phyloP scores from a whole-genome alignment of 1,139 yeast species.

The Spathaspora sp. region DNA sequence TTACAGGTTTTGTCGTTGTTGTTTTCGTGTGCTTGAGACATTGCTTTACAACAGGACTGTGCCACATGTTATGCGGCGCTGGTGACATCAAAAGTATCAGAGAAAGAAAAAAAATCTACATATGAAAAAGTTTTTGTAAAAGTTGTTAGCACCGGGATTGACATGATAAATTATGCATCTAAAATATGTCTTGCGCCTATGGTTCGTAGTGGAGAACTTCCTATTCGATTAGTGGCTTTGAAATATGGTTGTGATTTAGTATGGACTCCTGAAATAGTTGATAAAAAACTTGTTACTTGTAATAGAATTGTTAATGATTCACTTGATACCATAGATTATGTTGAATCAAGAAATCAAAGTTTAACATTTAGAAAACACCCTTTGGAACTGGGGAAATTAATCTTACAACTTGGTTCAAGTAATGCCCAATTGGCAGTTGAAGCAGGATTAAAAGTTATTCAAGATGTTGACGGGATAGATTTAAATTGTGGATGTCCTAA shows the following conservation, averaged over 20 bases:
- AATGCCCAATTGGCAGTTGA: conserved; percentile 80
- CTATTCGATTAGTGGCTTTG: conserved; percentile 76
- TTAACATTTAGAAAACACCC: conserved; percentile 68
- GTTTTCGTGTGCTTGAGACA: no score
- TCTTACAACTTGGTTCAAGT: conserved; percentile 90
- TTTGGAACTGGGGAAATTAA: conserved; percentile 50
- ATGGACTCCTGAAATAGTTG: conserved; percentile 95
- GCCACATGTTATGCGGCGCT: no score
- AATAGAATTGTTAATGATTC: conserved; percentile 55
- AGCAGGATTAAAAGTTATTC: conserved; percentile 78
- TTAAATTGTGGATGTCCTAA: conserved; percentile 97
- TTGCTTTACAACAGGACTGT: no score
- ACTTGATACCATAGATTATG: conserved; percentile 61
- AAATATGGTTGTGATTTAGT: conserved; percentile 90
- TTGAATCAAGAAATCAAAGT: conserved; percentile 27
- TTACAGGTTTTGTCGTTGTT: no score
- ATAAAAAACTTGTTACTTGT: conserved; percentile 75
- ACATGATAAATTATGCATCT: conserved; percentile 41
- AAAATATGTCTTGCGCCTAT: conserved; percentile 89
- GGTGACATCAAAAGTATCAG: not conserved
- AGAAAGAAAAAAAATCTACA: not conserved
- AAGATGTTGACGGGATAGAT: conserved; percentile 90
- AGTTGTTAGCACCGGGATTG: no score
- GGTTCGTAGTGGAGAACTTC: conserved; percentile 95
- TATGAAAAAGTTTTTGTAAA: no score